A percentile compares a stretch with the other conserved stretches of the same genome.
phyloP scores from a whole-genome alignment of 2,329 filamentous ascomycete species.

The Ceratocystis albifundus region DNA sequence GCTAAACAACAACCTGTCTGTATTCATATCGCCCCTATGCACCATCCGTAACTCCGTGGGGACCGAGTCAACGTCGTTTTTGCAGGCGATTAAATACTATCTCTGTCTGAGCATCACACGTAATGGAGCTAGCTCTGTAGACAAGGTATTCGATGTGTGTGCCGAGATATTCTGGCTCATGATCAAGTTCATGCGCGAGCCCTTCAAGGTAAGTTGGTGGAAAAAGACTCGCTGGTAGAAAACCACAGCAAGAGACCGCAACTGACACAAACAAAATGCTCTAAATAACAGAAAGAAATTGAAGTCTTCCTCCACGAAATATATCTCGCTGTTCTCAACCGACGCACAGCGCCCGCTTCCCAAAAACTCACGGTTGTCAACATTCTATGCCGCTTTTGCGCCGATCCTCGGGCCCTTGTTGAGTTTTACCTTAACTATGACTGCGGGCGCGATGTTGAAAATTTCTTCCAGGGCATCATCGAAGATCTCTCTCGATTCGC shows the following conservation, averaged over 20 bases:
- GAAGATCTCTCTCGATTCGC: slow-evolving; percentile 86
- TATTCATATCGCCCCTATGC: slow-evolving; percentile 84
- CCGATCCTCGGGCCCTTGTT: slow-evolving; percentile 77
- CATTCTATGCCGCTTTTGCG: slow-evolving; percentile 70
- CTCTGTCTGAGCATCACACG: slow-evolving; percentile 87
- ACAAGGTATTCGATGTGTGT: slow-evolving; percentile 85
- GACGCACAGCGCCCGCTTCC: slow-evolving; percentile 70
- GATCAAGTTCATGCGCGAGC: slow-evolving; percentile 82
- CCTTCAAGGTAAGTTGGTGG: slow-evolving; percentile 62
- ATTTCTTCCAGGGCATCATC: slow-evolving; percentile 91
- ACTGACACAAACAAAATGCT: no score
- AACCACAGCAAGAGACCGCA: neutral
- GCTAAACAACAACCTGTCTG: slow-evolving; percentile 81
- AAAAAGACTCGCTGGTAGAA: neutral
- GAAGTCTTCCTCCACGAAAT: slow-evolving; percentile 98
- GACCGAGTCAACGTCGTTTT: slow-evolving; percentile 77
- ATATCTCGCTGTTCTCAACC: slow-evolving; percentile 82
- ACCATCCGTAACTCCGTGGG: slow-evolving; percentile 85
- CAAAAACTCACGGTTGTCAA: slow-evolving; percentile 89
- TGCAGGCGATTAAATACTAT: slow-evolving; percentile 94
- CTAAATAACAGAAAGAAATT: slow-evolving; percentile 63
- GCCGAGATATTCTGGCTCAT: slow-evolving; percentile 98
- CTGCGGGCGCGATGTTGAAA: slow-evolving; percentile 88
- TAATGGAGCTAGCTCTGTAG: slow-evolving; percentile 88
- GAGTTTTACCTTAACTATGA: slow-evolving; percentile 98